Evolutionary conservation across 202 grass and related monocot species (phyloP).

Genomic region (Panicum virgatum): DNA sequence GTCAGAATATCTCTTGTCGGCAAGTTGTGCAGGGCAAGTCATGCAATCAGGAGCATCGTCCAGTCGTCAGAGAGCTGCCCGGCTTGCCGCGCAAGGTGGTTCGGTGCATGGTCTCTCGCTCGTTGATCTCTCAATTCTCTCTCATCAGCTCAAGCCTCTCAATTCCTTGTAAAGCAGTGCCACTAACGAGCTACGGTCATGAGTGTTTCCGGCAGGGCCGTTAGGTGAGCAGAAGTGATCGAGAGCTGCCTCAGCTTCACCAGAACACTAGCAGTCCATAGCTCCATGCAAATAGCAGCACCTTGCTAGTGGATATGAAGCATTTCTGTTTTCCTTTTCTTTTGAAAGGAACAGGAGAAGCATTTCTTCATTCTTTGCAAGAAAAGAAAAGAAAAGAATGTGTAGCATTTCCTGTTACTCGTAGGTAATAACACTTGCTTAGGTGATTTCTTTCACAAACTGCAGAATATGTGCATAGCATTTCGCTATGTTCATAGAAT

Average conservation of each 20-base stretch:
- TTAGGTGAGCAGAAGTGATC: neutral
- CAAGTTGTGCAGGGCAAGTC: neutral
- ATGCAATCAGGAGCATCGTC: neutral
- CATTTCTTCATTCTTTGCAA: neutral
- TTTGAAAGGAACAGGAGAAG: too few species aligned
- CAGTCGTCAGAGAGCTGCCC: neutral
- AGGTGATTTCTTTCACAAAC: neutral
- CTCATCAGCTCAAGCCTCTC: neutral
- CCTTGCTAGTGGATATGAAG: neutral
- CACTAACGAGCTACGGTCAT: neutral
- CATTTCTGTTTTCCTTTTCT: neutral
- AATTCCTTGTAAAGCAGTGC: neutral
- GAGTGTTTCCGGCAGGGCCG: neutral
- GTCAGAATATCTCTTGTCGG: neutral
- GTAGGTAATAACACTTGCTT: neutral
- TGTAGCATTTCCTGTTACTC: neutral
- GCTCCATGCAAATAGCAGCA: neutral
- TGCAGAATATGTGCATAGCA: neutral
- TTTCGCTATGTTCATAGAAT: neutral
- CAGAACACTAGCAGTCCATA: neutral
- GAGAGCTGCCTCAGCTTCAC: neutral
- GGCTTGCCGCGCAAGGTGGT: constrained; percentile 33
- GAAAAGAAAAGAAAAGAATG: neutral
- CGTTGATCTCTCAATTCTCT: too few species aligned
- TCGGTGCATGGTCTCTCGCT: constrained; percentile 34